phyloP scores from a whole-genome alignment of 2,329 filamentous ascomycete genomes.

The Phyllosticta ampelicida region DNA sequence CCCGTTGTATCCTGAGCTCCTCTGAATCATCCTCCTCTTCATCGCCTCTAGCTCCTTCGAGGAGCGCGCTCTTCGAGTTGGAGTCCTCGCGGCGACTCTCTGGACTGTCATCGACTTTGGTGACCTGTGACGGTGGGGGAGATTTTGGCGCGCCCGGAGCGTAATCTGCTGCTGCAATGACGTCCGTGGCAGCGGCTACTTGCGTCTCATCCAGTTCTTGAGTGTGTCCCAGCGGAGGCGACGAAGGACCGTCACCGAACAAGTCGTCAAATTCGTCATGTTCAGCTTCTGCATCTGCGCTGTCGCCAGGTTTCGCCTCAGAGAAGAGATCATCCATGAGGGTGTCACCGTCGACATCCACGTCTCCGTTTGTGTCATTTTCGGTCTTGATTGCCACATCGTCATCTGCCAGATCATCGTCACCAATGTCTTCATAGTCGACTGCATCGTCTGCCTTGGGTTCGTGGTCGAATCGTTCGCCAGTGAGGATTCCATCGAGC shows the following conservation, averaged over 20 bases:
- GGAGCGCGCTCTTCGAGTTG: not conserved
- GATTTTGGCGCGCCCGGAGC: not conserved
- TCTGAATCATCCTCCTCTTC: conserved; percentile 24
- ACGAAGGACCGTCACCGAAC: conserved; percentile 49
- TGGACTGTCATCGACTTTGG: conserved; percentile 2
- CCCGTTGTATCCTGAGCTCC: conserved; percentile 24
- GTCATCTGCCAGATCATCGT: conserved; percentile 80
- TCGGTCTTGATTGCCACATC: conserved; percentile 26
- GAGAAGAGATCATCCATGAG: conserved; percentile 18
- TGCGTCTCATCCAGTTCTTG: not conserved
- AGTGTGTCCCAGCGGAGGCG: conserved; percentile 6
- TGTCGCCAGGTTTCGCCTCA: conserved; percentile 10
- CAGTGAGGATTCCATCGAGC: conserved; percentile 16
- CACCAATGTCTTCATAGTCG: conserved; percentile 83
- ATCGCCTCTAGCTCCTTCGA: conserved; percentile 5
- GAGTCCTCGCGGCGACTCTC: conserved; percentile 5
- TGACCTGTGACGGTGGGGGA: not conserved
- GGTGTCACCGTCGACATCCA: conserved; percentile 21
- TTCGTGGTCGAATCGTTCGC: conserved; percentile 34
- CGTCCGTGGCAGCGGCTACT: not conserved
- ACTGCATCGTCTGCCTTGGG: conserved; percentile 89
- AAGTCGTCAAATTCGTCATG: conserved; percentile 47
- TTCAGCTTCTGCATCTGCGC: conserved; percentile 10
- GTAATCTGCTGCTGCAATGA: not conserved
- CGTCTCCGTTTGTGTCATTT: conserved; percentile 15